Base-by-base conservation (phyloP, 768 basidiomycete species). In the Panellus pusillus region DNA sequence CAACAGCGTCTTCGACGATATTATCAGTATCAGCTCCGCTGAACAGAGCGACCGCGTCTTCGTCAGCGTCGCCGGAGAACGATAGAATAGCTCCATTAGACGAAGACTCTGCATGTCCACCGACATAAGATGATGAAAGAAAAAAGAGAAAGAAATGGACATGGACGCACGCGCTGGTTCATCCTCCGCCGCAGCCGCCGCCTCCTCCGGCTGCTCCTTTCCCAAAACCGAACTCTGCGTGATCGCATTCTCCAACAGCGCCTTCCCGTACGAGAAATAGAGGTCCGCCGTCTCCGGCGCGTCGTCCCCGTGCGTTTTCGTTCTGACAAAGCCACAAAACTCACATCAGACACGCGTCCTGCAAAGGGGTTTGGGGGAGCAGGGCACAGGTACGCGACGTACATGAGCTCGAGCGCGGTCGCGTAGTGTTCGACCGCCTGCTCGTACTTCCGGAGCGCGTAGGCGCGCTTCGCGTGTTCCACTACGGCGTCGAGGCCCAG, bases 201-300 rank as follows among this genome's bases (percentile, higher is more conserved):
- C 79, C 31, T 72, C 80, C 6, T 87, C 84, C 1, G 79, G 73
- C 61, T 91, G 87, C 36, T 93, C 91, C 65, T 93, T 93, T 1
- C 93, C 94, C 52, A 99, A 72, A n/a, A 98, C 96, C 0, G 86
- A 82, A 52, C 74, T 87, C 64, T 93, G 89, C 4, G 83, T 71
- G 54, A 98, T 91, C 6, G 94, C 96, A 64, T 96, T 93, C 73
- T 94, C 93, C 50, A 97, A 78, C 38, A 98, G 72, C 4, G 97
- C 93, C 68, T 89, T 93, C 13, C 97, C 97, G 65, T 98, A 99
- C 4, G 82, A 78, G 54, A 96, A 87, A 56, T 98, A 90, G 18
- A 96, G 67, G 64, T 98, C 93, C 8, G 93, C 96, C 48, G 80
- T 86, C 64, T 91, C 86, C 0, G 89, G 86, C 19, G 88, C 83